Evolutionary conservation across 768 basidiomycete species (phyloP).

Genomic region (Suillus luteus): DNA sequence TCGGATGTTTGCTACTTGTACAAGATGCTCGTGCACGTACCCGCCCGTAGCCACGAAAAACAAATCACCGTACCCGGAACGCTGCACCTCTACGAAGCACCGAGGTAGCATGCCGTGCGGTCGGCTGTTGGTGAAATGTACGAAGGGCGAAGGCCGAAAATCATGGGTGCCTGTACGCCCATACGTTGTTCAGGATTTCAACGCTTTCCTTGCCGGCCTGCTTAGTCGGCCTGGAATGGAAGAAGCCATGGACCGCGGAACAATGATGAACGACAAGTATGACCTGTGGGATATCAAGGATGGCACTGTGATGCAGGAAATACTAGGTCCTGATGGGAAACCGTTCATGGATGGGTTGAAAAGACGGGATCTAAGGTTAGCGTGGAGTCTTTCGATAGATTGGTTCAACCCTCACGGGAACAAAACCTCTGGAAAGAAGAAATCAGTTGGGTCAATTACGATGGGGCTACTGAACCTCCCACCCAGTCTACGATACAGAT

Average conservation of each 20-base stretch:
- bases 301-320: too few relatives aligned
- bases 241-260: neutral
- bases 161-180: constrained; percentile 12
- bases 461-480: too few relatives aligned
- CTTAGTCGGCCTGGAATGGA: constrained; percentile 29
- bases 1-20: constrained; percentile 27
- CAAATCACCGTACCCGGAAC: constrained; percentile 19
- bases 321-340: too few relatives aligned
- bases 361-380: too few relatives aligned
- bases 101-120: constrained; percentile 20
- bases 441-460: too few relatives aligned
- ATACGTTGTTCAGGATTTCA: constrained; percentile 31
- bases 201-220: constrained; percentile 31
- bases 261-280: too few relatives aligned
- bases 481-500: too few relatives aligned
- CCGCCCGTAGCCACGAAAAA: constrained; percentile 7
- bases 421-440: too few relatives aligned
- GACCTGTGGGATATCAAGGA: too few relatives aligned
- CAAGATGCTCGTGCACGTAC: constrained; percentile 29
- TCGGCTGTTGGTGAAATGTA: constrained; percentile 6
- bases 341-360: too few relatives aligned
- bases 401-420: too few relatives aligned
- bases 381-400: too few relatives aligned
- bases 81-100: constrained; percentile 22
- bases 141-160: neutral